Evolutionary conservation across 352 stramenopile genomes (phyloP).

Genomic region (Pseudoperonospora humuli): DNA sequence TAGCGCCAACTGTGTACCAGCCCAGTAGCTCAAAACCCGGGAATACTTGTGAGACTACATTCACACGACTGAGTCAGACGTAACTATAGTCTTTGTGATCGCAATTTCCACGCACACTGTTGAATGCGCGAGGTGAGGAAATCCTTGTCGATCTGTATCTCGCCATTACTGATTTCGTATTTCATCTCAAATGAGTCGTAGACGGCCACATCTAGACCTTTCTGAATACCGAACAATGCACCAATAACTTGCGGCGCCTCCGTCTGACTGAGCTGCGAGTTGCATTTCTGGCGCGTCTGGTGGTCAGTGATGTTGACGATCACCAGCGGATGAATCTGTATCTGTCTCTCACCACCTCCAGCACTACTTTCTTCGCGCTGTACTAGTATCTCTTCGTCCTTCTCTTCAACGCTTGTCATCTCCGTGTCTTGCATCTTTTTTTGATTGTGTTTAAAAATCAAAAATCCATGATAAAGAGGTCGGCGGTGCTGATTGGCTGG

Average conservation of each 20-base stretch:
- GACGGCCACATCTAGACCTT: constrained; percentile 68
- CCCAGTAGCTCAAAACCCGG: constrained; percentile 82
- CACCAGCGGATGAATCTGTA: constrained; percentile 83
- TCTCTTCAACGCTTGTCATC: constrained; percentile 41
- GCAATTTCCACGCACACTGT: constrained; percentile 46
- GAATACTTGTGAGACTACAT: constrained; percentile 75
- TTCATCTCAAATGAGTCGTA: constrained; percentile 88
- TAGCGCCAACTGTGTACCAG: constrained; percentile 81
- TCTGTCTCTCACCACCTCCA: constrained; percentile 52
- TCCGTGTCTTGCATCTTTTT: constrained; percentile 60
- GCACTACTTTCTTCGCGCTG: constrained; percentile 36
- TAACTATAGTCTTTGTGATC: not conserved
- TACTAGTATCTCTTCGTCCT: constrained; percentile 36
- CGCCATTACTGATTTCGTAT: constrained; percentile 43
- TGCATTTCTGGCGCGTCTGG: constrained; percentile 83
- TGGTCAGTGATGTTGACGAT: constrained; percentile 94
- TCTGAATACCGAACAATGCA: constrained; percentile 90
- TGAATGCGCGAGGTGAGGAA: constrained; percentile 73
- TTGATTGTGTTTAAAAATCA: too few species aligned
- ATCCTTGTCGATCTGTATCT: constrained; percentile 75
- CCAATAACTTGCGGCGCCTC: constrained; percentile 65
- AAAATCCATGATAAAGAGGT: too few species aligned
- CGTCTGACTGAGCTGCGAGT: constrained; percentile 39
- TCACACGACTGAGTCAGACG: constrained; percentile 1
- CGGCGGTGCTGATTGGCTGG: too few species aligned